These are phyloP conservation scores for Hypoxylon sp. DNA, from an alignment of 2,329 filamentous ascomycete species.

Conservation along the genomic window DNA sequence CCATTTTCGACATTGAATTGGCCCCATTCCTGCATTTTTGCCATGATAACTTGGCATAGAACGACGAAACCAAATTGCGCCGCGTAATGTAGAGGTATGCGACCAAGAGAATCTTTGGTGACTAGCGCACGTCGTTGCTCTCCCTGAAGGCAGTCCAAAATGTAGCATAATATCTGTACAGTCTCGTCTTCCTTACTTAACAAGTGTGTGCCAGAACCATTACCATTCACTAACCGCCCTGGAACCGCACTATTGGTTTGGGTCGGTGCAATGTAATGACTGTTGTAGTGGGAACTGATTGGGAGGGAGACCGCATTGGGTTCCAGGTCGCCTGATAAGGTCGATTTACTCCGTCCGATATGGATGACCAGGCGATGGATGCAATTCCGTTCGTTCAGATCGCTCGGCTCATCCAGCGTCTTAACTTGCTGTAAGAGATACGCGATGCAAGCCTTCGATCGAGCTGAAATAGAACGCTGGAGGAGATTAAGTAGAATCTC, in stretches of 20 bases:
- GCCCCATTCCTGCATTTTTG: slow-evolving; percentile 88
- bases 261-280: slow-evolving; percentile 84
- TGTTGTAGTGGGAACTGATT: slow-evolving; percentile 66
- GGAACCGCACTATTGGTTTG: slow-evolving; percentile 68
- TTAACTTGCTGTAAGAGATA: slow-evolving; percentile 76
- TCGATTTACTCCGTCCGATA: slow-evolving; percentile 80
- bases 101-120: slow-evolving; percentile 81
- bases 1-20: slow-evolving; percentile 87
- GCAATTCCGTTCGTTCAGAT: slow-evolving; percentile 94
- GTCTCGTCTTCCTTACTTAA: slow-evolving; percentile 78
- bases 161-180: slow-evolving; percentile 72
- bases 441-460: slow-evolving; percentile 76
- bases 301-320: slow-evolving; percentile 64
- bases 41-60: slow-evolving; percentile 89
- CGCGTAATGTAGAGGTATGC: slow-evolving; percentile 90
- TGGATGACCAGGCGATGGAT: slow-evolving; percentile 93
- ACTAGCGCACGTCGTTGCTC: slow-evolving; percentile 76
- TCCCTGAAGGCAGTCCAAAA: slow-evolving; percentile 76
- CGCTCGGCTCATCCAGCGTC: slow-evolving; percentile 85
- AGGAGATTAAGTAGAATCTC: slow-evolving; percentile 82
- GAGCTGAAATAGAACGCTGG: slow-evolving; percentile 79
- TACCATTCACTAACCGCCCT: slow-evolving; percentile 65
- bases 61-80: slow-evolving; percentile 94
- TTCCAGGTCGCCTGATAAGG: slow-evolving; percentile 61
- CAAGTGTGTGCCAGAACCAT: slow-evolving; percentile 75